These are phyloP conservation scores for Dictyostelium firmibasis DNA, from an alignment of 78 protist species.

Conservation along the genomic window DNA sequence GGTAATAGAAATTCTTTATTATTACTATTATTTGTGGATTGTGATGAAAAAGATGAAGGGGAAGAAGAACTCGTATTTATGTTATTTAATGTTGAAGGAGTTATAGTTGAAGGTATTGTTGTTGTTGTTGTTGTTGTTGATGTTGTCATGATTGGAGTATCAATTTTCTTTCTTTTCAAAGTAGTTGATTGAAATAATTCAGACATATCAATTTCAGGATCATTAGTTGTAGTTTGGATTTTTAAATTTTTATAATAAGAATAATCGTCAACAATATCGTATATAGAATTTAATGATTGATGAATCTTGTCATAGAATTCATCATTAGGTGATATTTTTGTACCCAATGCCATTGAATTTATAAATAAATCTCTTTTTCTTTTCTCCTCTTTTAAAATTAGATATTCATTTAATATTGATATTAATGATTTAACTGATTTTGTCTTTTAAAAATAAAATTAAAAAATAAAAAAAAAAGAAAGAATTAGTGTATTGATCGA, in stretches of 20 bases:
- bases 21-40: neutral
- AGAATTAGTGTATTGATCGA: neutral
- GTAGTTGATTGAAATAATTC: neutral
- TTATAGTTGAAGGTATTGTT: neutral
- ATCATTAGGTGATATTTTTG: neutral
- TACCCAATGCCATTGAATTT: neutral
- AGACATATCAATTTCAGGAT: neutral
- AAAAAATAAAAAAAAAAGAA: neutral
- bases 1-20: neutral
- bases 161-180: neutral
- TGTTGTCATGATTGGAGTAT: neutral
- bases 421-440: constrained; percentile 28
- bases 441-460: neutral
- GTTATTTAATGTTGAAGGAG: too few relatives aligned
- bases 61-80: too few relatives aligned
- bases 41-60: neutral
- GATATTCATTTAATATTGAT: constrained; percentile 50
- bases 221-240: neutral
- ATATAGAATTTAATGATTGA: neutral
- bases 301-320: constrained; percentile 24
- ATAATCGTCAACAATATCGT: constrained; percentile 24
- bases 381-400: constrained; percentile 39
- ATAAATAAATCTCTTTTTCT: constrained; percentile 28
- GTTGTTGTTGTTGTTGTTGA: neutral
- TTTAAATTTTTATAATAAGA: neutral